Evolutionary conservation across 495 filamentous ascomycete species (phyloP), one percentile per base, ranked within the genome.

Genomic region (Aspergillus incahuasiensis): DNA sequence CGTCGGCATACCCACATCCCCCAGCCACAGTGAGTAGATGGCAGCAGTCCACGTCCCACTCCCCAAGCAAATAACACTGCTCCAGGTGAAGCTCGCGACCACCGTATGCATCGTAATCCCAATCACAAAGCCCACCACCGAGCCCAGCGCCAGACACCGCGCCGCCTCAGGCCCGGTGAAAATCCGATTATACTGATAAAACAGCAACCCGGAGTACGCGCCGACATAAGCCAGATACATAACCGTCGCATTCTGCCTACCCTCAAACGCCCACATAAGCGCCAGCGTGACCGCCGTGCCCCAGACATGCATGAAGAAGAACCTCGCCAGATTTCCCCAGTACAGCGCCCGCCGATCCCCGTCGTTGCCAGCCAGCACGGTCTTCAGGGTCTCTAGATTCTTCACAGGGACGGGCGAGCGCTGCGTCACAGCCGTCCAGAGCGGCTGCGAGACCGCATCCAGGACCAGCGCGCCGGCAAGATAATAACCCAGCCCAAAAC

Each of bases 251-350:
- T 28, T 24, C 15, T 34, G 42, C 16, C 40, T 25, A 34, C 6
- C 25, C 19, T 60, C 58, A 20, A 60, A 60, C 1, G 52, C 50
- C 58, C 58, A 60, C 58, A 60, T 60, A 8, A 60, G 44, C 1
- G 52, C 58, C 41, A 60, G 24, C 0, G 47, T 60, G 16, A 52
- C 38, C 1, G 58, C 52, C 0, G 49, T 38, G 6, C 52, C 58
- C 58, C 58, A 60, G 53, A 60, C 44, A 35, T 60, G 58, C 48
- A 56, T 16, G 58, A 60, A 60, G 48, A 60, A 60, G 43, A 60
- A 60, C 18, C 53, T 56, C 30, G 39, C 32, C 19, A 56, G 42
- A 22, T 55, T 55, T 20, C 24, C 43, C 52, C 52, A 56, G 58
- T 60, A 60, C 18, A 60, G 25, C 13, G 11, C 7, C 24, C 38